phyloP scores from a whole-genome alignment of 2,329 filamentous ascomycete species.

The Colletotrichum sp. region DNA sequence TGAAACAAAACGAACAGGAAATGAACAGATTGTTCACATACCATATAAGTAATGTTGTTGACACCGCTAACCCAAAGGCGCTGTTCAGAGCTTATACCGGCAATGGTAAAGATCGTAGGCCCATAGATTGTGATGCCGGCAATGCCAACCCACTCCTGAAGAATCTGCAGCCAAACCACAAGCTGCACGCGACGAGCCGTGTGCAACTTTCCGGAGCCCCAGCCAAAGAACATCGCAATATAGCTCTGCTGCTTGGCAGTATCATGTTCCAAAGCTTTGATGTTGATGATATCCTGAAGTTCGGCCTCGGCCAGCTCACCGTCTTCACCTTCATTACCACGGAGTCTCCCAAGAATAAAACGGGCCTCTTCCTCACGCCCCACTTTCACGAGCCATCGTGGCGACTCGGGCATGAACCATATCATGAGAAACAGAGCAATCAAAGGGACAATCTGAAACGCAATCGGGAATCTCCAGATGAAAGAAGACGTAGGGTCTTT shows the following conservation, averaged over 20 bases:
- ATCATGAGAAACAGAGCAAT: constrained; percentile 59
- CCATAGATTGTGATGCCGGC: constrained; percentile 70
- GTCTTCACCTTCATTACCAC: constrained; percentile 54
- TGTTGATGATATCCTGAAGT: constrained; percentile 68
- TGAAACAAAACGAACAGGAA: background rate
- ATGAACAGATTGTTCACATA: constrained; percentile 1
- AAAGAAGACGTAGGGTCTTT: constrained; percentile 62
- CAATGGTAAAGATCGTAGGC: constrained; percentile 67
- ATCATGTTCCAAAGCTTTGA: constrained; percentile 62
- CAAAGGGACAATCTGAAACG: constrained; percentile 72
- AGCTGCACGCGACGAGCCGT: constrained; percentile 72
- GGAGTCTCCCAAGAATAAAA: constrained; percentile 68
- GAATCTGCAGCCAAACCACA: constrained; percentile 74
- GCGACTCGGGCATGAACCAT: constrained; percentile 75
- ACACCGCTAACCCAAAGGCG: constrained; percentile 68
- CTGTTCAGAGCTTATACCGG: constrained; percentile 66
- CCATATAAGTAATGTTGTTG: constrained; percentile 57
- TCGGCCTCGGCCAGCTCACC: constrained; percentile 61
- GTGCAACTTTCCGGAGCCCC: constrained; percentile 69
- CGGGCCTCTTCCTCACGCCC: constrained; percentile 71
- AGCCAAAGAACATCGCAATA: constrained; percentile 69
- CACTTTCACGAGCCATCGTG: constrained; percentile 70
- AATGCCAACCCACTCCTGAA: constrained; percentile 75
- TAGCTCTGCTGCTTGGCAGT: constrained; percentile 64
- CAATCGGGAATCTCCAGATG: constrained; percentile 72